Evolutionary conservation across 163 green algal species (phyloP).

Genomic region (Volvox carteri): DNA sequence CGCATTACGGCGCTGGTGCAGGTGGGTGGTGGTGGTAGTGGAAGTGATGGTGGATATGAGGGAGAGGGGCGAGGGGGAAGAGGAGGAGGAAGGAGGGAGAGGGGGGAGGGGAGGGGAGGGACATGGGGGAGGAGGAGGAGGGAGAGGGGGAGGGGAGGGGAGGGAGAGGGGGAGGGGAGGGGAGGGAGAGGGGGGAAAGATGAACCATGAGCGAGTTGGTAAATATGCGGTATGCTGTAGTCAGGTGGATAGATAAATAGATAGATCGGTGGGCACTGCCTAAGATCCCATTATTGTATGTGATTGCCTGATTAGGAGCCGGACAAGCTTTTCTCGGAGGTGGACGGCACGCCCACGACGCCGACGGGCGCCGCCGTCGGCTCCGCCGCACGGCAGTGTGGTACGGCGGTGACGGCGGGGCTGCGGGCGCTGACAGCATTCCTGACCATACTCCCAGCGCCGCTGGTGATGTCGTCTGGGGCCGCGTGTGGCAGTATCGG

Average conservation of each 20-base stretch:
- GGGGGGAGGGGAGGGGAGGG: background rate
- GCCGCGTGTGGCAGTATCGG: no score
- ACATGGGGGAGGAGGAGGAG: no score
- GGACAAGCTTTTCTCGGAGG: slow-evolving; percentile 31
- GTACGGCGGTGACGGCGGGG: background rate
- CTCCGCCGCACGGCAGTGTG: slow-evolving; percentile 9
- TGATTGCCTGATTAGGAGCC: slow-evolving; percentile 19
- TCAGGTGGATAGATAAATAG: no score
- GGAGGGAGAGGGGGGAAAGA: no score
- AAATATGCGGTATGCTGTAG: no score
- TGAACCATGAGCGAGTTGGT: no score
- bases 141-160: background rate
- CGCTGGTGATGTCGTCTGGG: slow-evolving; percentile 9
- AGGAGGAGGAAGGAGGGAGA: background rate
- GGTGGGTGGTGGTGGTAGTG: background rate
- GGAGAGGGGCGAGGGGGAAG: background rate
- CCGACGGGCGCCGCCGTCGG: background rate
- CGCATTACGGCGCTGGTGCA: background rate
- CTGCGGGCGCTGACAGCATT: background rate
- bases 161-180: no score
- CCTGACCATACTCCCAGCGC: background rate
- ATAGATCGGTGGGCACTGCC: no score
- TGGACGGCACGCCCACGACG: background rate
- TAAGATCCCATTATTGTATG: no score
- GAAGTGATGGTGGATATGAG: background rate